Percentiles rank a stretch among this genome's conserved stretches.
phyloP scores from a whole-genome alignment of 257 asterid species.

The Coffea eugenioides region DNA sequence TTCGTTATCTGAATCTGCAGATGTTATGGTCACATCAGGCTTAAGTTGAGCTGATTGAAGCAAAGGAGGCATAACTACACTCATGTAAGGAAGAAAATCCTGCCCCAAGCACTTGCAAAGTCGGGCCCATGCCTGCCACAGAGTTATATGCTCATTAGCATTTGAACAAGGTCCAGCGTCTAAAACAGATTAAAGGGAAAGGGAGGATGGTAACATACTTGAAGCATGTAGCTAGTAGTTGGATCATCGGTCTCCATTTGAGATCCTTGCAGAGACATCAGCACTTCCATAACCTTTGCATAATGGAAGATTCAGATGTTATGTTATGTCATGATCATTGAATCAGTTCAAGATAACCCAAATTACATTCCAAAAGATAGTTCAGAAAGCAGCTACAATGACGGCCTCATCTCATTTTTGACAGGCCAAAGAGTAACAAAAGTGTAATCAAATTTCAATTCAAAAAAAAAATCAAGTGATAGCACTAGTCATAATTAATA shows the following conservation, averaged over 20 bases:
- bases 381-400: not conserved
- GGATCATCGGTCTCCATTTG: constrained; percentile 95
- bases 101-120: constrained; percentile 97
- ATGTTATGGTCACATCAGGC: constrained; percentile 86
- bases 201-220: constrained; percentile 37
- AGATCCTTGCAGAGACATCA: constrained; percentile 88
- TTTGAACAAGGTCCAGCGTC: not conserved
- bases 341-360: constrained; percentile 12
- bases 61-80: constrained; percentile 92
- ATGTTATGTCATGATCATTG: constrained; percentile 3
- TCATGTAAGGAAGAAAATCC: constrained; percentile 94
- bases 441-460: not conserved
- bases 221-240: constrained; percentile 93
- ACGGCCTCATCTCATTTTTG: not conserved
- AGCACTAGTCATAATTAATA: not conserved
- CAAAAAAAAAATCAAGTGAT: not conserved
- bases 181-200: not conserved
- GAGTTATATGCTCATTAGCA: not conserved
- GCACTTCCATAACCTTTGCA: constrained; percentile 92
- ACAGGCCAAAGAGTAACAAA: not conserved
- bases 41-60: constrained; percentile 91
- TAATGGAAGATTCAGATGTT: constrained; percentile 4
- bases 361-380: not conserved
- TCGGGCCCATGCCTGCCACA: constrained; percentile 88
- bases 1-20: constrained; percentile 84